Evolutionary conservation across 1,139 yeast species (phyloP), one percentile per base, ranked within the genome.

Genomic region (Geotrichum klebahnii): DNA sequence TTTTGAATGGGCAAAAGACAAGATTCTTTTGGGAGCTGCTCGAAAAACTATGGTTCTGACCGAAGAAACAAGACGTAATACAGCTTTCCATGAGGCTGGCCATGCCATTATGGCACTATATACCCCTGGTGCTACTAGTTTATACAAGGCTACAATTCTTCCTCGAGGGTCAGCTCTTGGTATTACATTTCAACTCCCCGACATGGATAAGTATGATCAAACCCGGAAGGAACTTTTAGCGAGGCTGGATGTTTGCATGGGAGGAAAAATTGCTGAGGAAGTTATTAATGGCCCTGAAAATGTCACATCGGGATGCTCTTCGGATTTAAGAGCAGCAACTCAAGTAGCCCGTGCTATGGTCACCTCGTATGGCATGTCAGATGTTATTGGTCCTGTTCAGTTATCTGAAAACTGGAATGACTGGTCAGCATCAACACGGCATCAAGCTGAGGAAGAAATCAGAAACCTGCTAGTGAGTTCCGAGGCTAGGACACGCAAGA

Each of bases 41-140:
- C 84, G 95, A 88, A 87, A 87, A 70, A 87, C 96, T 46, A 90
- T 90, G 97, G 97, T 92, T 46, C 79, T 92, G 70, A 90, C 98
- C 23, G 97, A 92, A 67, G 97, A 92, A 59, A 80, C 95, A 0
- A 80, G 97, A 67, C 80, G 79, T 60, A 90, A 92, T 60, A 94
- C 98, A 17, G 98, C 98, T 1, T 94, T 82, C 68, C 99, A 92
- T 70, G 99, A 92, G 72, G 99, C 98, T 8, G 99, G 99, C 2
- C 99, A 92, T 70, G 98, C 98, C 3, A 87, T 92, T 53, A 48
- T 90, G 87, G 97, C 98, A 4, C 78, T 92, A 80, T 92, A 78
- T 68, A 87, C 96, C 9, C 82, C 82, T 9, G 97, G 96, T n/a
- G 97, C 98, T 8, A 89, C 96, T 5, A 90, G 96, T 2, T 76